Evolutionary conservation across 371 early-diverging fungal genomes (phyloP), one percentile per base, ranked within the genome.

Genomic region (Basidiobolus meristosporus): DNA sequence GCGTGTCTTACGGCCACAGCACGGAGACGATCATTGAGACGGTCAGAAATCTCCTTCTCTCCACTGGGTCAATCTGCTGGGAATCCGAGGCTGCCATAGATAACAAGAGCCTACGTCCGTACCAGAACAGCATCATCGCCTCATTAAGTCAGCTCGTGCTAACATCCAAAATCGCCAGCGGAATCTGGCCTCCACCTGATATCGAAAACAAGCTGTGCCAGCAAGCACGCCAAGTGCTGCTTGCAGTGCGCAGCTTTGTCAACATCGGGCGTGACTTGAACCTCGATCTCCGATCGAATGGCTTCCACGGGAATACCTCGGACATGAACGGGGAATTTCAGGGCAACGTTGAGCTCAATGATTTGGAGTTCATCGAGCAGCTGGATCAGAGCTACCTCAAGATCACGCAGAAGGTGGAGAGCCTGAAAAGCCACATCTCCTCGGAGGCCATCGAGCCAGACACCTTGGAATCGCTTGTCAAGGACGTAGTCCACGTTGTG

Each of bases 101-200:
- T n/a, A 71, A 78, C 46, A 53, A 60, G 7, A 52, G 61, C 10
- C 62, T 91, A 18, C 63, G 73, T 44, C 54, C 63, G 31, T 72
- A 81, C 46, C 82, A 90, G 56, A 71, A 79, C 2, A 66, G 70
- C 26, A 70, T 91, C 41, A 79, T 81, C 68, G 74, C 74, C 2
- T 56, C 78, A 1, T 59, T 89, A 37, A 75, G 81, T 19, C 84
- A 82, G 42, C 57, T 92, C 22, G 68, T 85, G 11, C 60, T 90
- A 17, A 71, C 87, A 6, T 72, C 88, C 3, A 85, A 88, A 43
- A 60, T 82, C 7, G 84, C 83, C 2, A 58, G 82, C 0, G 73
- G 82, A 11, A 62, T 76, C 21, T 77, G 72, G 80, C 76, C 88
- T 21, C 77, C 82, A 4, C 77, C 82, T 1, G 77, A 78, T 43